These are phyloP conservation scores for Neonectria ditissima DNA, from an alignment of 2,329 filamentous ascomycete genomes.

Conservation along the genomic window DNA sequence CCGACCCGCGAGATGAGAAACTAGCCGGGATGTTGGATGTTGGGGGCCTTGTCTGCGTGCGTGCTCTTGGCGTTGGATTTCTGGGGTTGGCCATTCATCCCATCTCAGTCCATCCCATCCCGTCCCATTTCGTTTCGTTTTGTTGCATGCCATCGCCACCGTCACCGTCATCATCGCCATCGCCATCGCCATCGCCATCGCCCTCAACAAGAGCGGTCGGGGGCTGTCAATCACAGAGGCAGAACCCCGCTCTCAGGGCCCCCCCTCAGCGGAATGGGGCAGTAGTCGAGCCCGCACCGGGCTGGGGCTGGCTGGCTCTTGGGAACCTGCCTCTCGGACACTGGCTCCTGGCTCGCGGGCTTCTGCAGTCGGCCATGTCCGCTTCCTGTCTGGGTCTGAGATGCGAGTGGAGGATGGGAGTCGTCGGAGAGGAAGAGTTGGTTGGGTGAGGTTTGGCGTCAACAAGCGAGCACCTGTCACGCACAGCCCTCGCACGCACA, in stretches of 20 bases:
- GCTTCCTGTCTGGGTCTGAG: slow-evolving; percentile 36
- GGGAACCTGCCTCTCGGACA: neutral
- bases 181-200: neutral
- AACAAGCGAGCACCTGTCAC: slow-evolving; percentile 43
- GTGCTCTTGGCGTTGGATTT: slow-evolving; percentile 32
- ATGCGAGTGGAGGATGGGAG: slow-evolving; percentile 39
- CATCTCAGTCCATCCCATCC: slow-evolving; percentile 2
- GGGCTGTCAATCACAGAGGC: neutral
- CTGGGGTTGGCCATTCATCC: slow-evolving; percentile 25
- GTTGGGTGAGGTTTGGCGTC: slow-evolving; percentile 33
- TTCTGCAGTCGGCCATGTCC: slow-evolving; percentile 18
- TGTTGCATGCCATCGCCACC: neutral
- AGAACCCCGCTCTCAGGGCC: neutral
- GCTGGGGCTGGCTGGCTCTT: neutral
- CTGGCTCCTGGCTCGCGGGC: neutral
- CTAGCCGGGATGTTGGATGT: slow-evolving; percentile 1
- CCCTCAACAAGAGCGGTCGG: neutral
- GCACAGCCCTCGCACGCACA: slow-evolving; percentile 39
- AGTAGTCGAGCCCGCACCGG: neutral
- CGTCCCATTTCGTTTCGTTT: slow-evolving; percentile 27
- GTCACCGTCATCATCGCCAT: neutral
- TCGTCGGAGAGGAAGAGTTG: slow-evolving; percentile 27
- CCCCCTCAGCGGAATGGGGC: neutral
- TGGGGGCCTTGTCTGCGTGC: slow-evolving; percentile 22
- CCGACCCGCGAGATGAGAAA: slow-evolving; percentile 7